Base-by-base conservation (phyloP, 2,329 filamentous ascomycete species). In the Calonectria henricotiae region DNA sequence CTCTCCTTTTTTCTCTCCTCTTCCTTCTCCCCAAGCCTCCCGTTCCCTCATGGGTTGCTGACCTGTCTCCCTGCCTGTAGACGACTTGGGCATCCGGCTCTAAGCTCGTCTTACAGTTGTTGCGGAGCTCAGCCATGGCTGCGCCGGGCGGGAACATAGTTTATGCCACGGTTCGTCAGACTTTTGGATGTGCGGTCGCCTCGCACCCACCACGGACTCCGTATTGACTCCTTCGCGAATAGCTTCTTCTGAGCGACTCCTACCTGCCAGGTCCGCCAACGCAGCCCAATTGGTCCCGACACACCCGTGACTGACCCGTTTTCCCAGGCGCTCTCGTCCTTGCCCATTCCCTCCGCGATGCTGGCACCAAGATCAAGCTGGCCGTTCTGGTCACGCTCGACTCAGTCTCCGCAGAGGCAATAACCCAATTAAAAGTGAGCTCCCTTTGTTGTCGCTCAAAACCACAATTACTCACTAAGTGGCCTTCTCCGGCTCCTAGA, bases 301-400 rank as follows among this genome's bases (percentile, higher is more conserved):
- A 15, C 41, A 51, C n/a, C 44, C 37, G 39, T 30, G 17, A 54
- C 73, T 76, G 47, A 75, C 47, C 41, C 62, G 32, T 55, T 37
- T 41, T 62, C 51, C 32, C 76, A 97, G 96, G 96, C 82, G 96
- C 95, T 70, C 90, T 96, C 77, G 95, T 99, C 55, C 91, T 99
- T 73, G 95, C 95, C 71, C 95, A 98, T 85, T 98, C 96, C 39
- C 86, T 99, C 68, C 93, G 94, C 83, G 96, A 99, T 91, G 92
- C 91, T 77, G 94, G 94, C 68, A 94, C 95, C 43, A 91, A 87
- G 75, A 71, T 70, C 69, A 96, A 94, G 85, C 87, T 99, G 77
- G 95, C 92, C 70, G 93, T 93, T 76, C 86, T 98, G 77, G 90
- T 97, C 80, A 97, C 95, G 5, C 87, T 92, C 65, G 95, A 98